Percentiles rank a stretch among this genome's conserved stretches.
Conservation (phyloP, 257 asterid species). For the Lithospermum erythrorhizon region DNA sequence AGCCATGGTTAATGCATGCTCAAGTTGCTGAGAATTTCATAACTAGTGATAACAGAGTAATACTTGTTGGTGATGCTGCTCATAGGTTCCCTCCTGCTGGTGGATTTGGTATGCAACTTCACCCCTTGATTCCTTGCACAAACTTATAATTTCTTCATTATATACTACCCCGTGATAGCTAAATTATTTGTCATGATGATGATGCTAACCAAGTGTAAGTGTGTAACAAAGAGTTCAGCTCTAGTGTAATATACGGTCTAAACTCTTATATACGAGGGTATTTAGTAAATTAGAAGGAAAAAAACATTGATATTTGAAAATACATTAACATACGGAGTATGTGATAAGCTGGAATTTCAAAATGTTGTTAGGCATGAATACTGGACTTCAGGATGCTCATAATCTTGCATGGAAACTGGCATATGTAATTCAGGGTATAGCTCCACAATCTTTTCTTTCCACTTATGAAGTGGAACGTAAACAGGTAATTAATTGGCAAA, state of each 20-base stretch:
- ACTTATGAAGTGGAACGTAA: conserved; percentile 80
- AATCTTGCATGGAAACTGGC: conserved; percentile 97
- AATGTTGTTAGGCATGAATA: conserved; percentile 61
- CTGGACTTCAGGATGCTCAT: conserved; percentile 93
- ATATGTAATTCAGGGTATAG: conserved; percentile 45
- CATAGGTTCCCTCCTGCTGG: conserved; percentile 98
- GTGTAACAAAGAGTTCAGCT: too few relatives aligned
- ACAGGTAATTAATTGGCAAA: conserved; percentile 38
- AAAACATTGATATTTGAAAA: too few relatives aligned
- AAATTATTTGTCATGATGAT: too few relatives aligned
- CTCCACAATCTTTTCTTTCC: conserved; percentile 36
- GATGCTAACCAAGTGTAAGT: too few relatives aligned
- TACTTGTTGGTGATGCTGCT: conserved; percentile 94
- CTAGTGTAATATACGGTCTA: too few relatives aligned
- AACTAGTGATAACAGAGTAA: conserved; percentile 42
- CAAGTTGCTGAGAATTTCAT: conserved; percentile 73
- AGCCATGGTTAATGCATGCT: conserved; percentile 98
- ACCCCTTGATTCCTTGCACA: not conserved
- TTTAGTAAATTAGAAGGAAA: too few relatives aligned
- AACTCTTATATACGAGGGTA: not conserved
- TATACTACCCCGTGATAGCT: too few relatives aligned
- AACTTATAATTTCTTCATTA: not conserved
- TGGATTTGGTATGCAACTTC: conserved; percentile 53
- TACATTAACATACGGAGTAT: too few relatives aligned
- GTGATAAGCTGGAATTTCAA: not conserved